A percentile compares a stretch with the other conserved stretches of the same genome.
These are phyloP conservation scores for Aspergillus neoniger DNA, from an alignment of 2,329 filamentous ascomycete species.

Conservation along the genomic window DNA sequence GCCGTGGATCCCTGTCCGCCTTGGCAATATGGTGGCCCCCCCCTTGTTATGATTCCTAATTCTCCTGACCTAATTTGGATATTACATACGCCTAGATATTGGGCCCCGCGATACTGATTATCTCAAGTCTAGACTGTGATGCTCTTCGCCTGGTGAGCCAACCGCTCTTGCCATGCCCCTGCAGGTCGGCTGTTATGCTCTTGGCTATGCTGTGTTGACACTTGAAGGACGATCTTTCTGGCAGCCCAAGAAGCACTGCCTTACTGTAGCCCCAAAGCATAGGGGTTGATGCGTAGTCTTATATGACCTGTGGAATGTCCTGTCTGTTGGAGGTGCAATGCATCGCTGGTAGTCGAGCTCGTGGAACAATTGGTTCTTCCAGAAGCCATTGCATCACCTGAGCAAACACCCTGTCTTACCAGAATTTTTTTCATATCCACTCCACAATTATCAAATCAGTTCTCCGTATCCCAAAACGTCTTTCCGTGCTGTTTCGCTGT, in stretches of 20 bases:
- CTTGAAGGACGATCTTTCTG: constrained; percentile 2
- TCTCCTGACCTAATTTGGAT: constrained; percentile 11
- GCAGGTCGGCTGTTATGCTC: constrained; percentile 2
- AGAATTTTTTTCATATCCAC: neutral
- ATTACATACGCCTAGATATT: neutral
- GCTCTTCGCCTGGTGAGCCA: constrained; percentile 12
- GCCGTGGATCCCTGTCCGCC: constrained; percentile 10
- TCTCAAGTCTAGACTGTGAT: constrained; percentile 6
- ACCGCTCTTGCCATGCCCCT: constrained; percentile 12
- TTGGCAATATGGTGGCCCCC: constrained; percentile 6
- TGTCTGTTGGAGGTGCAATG: neutral
- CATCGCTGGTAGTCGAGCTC: neutral
- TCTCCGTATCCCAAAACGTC: neutral
- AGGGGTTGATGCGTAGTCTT: neutral
- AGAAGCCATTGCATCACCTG: neutral
- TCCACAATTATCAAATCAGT: neutral
- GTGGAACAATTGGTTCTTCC: neutral
- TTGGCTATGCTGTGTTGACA: constrained; percentile 12
- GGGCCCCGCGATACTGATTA: constrained; percentile 10
- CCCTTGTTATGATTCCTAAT: constrained; percentile 20
- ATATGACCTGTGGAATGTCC: neutral
- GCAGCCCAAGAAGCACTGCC: constrained; percentile 6
- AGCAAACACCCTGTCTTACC: neutral
- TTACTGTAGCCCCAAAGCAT: constrained; percentile 1
- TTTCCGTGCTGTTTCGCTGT: neutral